Conservation (phyloP, 257 asterid species). For the Anisodus tanguticus region DNA sequence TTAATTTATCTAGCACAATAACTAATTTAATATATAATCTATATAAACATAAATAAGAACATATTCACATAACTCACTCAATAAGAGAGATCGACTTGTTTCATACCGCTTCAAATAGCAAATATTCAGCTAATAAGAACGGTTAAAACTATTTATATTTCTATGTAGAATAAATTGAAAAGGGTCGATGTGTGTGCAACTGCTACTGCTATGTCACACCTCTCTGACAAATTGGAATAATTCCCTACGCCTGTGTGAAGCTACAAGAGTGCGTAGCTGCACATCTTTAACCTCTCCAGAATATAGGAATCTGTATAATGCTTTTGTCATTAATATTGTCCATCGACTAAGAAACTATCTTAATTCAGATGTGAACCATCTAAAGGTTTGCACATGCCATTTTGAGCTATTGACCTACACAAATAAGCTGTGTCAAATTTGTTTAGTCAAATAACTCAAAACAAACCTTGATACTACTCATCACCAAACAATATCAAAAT, state of each 20-base stretch:
- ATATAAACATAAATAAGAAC: background rate
- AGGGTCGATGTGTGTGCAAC: background rate
- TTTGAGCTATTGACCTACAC: slow-evolving; percentile 21
- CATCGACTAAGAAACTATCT: background rate
- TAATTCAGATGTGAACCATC: background rate
- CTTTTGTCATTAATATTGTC: background rate
- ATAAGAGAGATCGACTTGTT: too few relatives aligned
- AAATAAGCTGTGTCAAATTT: background rate
- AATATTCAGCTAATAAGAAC: background rate
- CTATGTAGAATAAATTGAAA: background rate
- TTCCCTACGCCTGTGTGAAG: background rate
- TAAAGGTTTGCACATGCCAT: slow-evolving; percentile 1
- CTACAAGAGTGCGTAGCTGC: background rate
- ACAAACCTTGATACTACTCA: background rate
- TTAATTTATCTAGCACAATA: background rate
- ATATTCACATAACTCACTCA: background rate
- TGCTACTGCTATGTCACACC: background rate
- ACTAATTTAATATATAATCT: background rate
- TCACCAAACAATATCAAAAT: background rate
- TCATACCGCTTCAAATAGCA: background rate
- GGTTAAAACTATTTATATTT: background rate
- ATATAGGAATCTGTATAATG: background rate
- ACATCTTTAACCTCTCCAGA: background rate
- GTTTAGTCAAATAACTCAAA: background rate
- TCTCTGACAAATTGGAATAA: background rate